Base-by-base conservation (phyloP, 306 rosid genomes). In the Delonix regia region DNA sequence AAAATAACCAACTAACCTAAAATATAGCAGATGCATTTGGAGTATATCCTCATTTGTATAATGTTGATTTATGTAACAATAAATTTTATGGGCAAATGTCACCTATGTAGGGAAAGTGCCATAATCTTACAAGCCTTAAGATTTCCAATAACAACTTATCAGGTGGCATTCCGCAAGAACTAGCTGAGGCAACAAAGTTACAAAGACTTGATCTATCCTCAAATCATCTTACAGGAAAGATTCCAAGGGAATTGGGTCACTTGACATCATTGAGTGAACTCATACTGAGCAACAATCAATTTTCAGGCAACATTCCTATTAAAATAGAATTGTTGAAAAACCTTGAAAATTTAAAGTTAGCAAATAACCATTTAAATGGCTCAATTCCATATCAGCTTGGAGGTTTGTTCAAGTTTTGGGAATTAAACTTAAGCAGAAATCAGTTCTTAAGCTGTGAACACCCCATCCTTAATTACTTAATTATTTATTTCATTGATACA, bases 141-240 rank as follows among this genome's bases (percentile, higher is more conserved):
- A 41, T 41, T 12, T 41, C 45, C 45, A 41, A 41, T 7, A 41
- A 41, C 2, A 41, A 41, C 11, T 41, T 51, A 51, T 51, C 25
- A n/a, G 25, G 25, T n/a, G 57, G 7, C 5, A 51, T 51, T n/a
- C 57, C 57, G 7, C 24, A 2, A n/a, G 25, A 51, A 6, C 11
- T 51, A n/a, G 1, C 11, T n/a, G 57, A 51, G 57, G 57, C 57
- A 51, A 18, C 10, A 5, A 51, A 51, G 25, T 51, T 51, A 6
- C 57, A 51, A 0, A 2, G 6, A 6, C 57, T 51, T 51, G 77
- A 78, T 44, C 71, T 73, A 7, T 78, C 80, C 59, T 57, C 71
- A 0, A 83, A 73, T 49, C n/a, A 1, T 38, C 47, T 82, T 11
- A 7, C 30, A 0, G 25, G 57, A 51, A 51, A 51, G 8, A 51